phyloP scores from a whole-genome alignment of 345 rosid species.

The Eucalyptus fibrosa region DNA sequence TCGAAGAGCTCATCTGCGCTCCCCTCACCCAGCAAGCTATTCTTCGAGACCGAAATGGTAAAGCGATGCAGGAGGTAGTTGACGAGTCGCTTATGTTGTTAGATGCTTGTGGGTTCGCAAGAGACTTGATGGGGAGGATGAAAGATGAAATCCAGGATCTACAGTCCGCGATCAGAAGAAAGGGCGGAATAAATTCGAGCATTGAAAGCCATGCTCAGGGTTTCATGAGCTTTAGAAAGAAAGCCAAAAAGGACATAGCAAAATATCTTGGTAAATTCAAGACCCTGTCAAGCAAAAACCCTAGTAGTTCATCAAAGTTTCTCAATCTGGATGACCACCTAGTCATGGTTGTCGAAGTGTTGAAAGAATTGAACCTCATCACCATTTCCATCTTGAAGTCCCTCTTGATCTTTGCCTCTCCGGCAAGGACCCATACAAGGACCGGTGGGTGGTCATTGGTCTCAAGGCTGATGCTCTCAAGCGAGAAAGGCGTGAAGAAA shows the following conservation, averaged over 20 bases:
- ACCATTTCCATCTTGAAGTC: conserved; percentile 23
- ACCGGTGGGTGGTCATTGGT: conserved; percentile 27
- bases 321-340: conserved; percentile 3
- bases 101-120: conserved; percentile 17
- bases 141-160: conserved; percentile 20
- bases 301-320: neutral
- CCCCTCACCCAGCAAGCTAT: conserved; percentile 15
- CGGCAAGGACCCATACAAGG: conserved; percentile 1
- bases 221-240: conserved; percentile 49
- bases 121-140: conserved; percentile 29
- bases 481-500: conserved; percentile 6
- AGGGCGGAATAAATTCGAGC: conserved; percentile 6
- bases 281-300: conserved; percentile 9
- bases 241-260: conserved; percentile 26
- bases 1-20: conserved; percentile 18
- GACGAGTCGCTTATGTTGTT: conserved; percentile 21
- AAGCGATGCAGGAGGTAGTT: conserved; percentile 15
- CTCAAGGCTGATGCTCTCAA: conserved; percentile 16
- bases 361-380: conserved; percentile 22
- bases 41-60: neutral
- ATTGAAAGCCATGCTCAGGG: conserved; percentile 16
- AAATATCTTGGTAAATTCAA: conserved; percentile 28
- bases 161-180: conserved; percentile 32
- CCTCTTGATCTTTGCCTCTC: conserved; percentile 26
- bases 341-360: neutral